Base-by-base conservation (phyloP, 179 eudicot genomes). In the Corrigiola litoralis region DNA sequence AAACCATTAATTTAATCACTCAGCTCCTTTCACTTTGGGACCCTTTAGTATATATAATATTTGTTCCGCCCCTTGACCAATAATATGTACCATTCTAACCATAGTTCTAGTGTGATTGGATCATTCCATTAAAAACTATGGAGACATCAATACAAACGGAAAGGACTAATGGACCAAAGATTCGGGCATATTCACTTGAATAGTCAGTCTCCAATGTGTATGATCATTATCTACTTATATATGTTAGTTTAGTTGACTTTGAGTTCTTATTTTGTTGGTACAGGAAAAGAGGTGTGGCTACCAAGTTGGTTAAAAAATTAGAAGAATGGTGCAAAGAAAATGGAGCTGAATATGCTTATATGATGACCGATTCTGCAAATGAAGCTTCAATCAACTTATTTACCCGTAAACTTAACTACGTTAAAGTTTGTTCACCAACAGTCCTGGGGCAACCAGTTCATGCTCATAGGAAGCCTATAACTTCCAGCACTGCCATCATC, bases 281-380 rank as follows among this genome's bases (percentile, higher is more conserved):
- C 81, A 91, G 97, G 75, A 75, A 83, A 71, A 82, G 84, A 32
- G 92, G 96, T 4, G 79, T 92, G 44, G 98, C 81, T 2, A 78
- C 87, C 38, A 85, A 79, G 64, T 73, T 89, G 44, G 84, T 92
- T 7, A 61, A 58, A 6, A 67, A 61, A 51, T 45, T 82, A 46
- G 98, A 89, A 71, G 78, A 81, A 56, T 89, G 98, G 96, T 77
- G 91, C 70, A 79, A 44, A 50, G n/a, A 76, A 44, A 84, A 82
- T 10, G 98, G 84, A 11, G 95, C 92, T 14, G 73, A 77, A 1
- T 89, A 83, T 44, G 81, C 84, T 1, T 92, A 92, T 67, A 89
- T 92, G 98, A 95, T 95, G 53, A 92, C 98, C 0, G 98, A 89
- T 25, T 77, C 83, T 57, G 72, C 63, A 62, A 92, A 92, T 59